phyloP scores from a whole-genome alignment of 2,329 filamentous ascomycete genomes.

The Colletotrichum noveboracense region DNA sequence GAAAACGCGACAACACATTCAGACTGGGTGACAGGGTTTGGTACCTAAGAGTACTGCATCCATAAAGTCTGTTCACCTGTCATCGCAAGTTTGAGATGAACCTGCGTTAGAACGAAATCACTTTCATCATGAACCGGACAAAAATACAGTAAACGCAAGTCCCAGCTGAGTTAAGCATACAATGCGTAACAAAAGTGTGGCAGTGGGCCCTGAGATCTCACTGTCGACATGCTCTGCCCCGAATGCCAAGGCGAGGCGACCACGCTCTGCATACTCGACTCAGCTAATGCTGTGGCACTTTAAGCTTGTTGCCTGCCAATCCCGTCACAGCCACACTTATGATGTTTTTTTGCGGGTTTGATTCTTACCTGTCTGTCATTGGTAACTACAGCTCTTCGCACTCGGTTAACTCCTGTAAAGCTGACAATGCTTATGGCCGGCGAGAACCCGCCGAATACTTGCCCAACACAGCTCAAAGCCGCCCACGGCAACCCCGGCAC shows the following conservation, averaged over 20 bases:
- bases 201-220: neutral
- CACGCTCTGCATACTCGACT: neutral
- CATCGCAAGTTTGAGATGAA: neutral
- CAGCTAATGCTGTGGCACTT: neutral
- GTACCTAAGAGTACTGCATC: fast-evolving
- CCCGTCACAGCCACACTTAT: neutral
- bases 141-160: fast-evolving
- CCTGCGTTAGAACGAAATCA: neutral
- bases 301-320: neutral
- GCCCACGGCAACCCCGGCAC: neutral
- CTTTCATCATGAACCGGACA: neutral
- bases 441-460: neutral
- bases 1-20: neutral
- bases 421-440: neutral
- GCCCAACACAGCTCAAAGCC: neutral
- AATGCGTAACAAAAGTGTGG: neutral
- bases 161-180: neutral
- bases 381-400: neutral
- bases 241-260: neutral
- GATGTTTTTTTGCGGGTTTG: neutral
- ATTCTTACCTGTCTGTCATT: neutral
- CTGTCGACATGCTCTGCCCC: neutral
- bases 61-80: neutral
- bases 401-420: neutral
- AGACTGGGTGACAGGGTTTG: neutral